Conservation (phyloP, 208 protist species). For the Dictyostelium gargantuum region DNA sequence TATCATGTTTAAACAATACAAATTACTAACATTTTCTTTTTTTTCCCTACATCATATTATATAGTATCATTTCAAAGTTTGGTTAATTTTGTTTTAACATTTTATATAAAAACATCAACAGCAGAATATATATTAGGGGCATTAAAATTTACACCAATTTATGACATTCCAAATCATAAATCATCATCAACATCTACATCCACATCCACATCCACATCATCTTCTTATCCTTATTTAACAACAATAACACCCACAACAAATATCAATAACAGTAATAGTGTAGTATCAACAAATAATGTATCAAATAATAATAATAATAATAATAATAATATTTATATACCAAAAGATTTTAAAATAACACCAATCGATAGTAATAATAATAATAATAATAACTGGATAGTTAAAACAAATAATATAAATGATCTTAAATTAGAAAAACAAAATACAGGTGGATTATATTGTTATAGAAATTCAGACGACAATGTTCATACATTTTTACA, state of each 20-base stretch:
- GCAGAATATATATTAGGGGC: conserved; percentile 75
- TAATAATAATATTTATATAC: background rate
- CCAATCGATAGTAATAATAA: background rate
- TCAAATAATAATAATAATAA: background rate
- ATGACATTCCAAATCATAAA: conserved; percentile 40
- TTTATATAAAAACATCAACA: conserved; percentile 70
- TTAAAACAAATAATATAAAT: background rate
- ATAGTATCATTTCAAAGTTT: conserved; percentile 71
- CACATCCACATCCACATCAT: too few species aligned
- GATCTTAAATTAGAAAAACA: background rate
- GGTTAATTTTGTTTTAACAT: conserved; percentile 73
- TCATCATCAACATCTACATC: background rate
- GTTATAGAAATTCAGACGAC: conserved; percentile 24
- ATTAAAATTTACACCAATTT: conserved; percentile 69
- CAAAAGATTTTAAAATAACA: background rate
- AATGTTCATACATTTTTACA: conserved; percentile 39
- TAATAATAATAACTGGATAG: background rate
- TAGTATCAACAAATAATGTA: background rate
- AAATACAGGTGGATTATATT: conserved; percentile 59
- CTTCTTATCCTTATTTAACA: too few species aligned
- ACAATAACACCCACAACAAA: background rate
- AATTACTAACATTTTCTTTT: too few species aligned
- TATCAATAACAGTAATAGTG: background rate
- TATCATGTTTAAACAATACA: background rate
- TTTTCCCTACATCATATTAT: too few species aligned